A percentile compares a stretch with the other conserved stretches of the same genome.
Evolutionary conservation across 345 rosid genomes (phyloP).

Genomic region (Geranium brycei): DNA sequence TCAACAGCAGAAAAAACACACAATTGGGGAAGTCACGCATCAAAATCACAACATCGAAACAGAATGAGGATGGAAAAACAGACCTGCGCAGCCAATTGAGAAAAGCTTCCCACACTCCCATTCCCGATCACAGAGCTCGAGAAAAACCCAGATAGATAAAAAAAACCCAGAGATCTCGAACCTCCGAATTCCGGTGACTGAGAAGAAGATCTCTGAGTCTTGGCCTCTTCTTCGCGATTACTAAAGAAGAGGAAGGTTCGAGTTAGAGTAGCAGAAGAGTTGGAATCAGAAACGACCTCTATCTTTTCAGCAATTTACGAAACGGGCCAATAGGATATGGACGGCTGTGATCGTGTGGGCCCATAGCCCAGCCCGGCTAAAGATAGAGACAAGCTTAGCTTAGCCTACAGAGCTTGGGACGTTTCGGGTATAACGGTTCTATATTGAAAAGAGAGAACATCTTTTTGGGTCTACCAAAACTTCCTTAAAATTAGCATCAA

Average conservation of each 20-base stretch:
- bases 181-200: not conserved
- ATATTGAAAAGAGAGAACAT: no score
- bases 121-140: slow-evolving; percentile 4
- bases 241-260: no score
- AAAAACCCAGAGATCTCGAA: not conserved
- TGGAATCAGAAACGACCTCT: not conserved
- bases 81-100: slow-evolving; percentile 80
- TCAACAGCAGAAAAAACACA: not conserved
- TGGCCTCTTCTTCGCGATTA: not conserved
- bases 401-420: no score
- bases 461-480: no score
- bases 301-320: not conserved
- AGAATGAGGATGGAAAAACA: not conserved
- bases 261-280: no score
- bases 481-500: no score
- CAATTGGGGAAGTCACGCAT: not conserved
- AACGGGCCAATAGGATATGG: not conserved
- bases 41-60: not conserved
- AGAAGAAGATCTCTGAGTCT: no score
- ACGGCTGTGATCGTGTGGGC: not conserved
- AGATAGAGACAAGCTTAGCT: no score
- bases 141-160: not conserved
- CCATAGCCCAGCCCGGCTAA: not conserved
- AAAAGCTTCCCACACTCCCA: slow-evolving; percentile 65
- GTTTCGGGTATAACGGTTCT: no score